Evolutionary conservation across 2,329 filamentous ascomycete species (phyloP).

Genomic region (Aspergillus sp.): DNA sequence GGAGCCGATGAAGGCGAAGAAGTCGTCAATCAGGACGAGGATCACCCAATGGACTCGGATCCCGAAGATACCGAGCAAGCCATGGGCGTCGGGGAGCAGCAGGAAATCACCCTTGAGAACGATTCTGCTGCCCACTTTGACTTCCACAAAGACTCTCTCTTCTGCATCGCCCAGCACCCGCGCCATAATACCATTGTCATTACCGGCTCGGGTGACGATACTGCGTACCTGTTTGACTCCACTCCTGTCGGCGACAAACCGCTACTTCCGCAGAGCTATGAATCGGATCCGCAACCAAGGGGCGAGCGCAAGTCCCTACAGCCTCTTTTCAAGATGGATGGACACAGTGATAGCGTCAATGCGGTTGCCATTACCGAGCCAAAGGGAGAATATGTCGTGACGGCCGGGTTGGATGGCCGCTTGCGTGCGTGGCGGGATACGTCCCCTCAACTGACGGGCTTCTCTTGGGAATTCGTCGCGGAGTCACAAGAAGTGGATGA

Average conservation of each 20-base stretch:
- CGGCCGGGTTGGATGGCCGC: conserved; percentile 77
- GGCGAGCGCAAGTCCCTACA: conserved; percentile 53
- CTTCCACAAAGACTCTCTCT: conserved; percentile 79
- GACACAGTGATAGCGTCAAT: conserved; percentile 86
- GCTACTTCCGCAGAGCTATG: conserved; percentile 67
- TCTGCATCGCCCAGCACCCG: conserved; percentile 90
- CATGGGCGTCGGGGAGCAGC: conserved; percentile 38
- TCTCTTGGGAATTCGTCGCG: conserved; percentile 57
- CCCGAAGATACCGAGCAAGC: conserved; percentile 47
- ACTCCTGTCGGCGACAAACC: conserved; percentile 51
- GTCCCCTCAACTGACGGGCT: conserved; percentile 37
- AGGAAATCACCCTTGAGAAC: conserved; percentile 76
- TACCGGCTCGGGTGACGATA: conserved; percentile 79
- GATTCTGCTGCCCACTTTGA: conserved; percentile 93
- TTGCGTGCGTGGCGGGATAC: conserved; percentile 59
- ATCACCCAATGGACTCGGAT: conserved; percentile 73
- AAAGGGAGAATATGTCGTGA: conserved; percentile 72
- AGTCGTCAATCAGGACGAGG: conserved; percentile 57
- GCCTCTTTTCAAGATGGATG: conserved; percentile 66
- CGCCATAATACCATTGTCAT: conserved; percentile 66
- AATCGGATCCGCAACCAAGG: conserved; percentile 53
- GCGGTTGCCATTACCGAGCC: conserved; percentile 76
- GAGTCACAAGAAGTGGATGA: conserved; percentile 87
- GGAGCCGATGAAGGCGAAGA: conserved; percentile 69
- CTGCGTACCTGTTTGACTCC: conserved; percentile 77